These are phyloP conservation scores for Beta lomatogona DNA, from an alignment of 179 eudicot species.

Conservation along the genomic window DNA sequence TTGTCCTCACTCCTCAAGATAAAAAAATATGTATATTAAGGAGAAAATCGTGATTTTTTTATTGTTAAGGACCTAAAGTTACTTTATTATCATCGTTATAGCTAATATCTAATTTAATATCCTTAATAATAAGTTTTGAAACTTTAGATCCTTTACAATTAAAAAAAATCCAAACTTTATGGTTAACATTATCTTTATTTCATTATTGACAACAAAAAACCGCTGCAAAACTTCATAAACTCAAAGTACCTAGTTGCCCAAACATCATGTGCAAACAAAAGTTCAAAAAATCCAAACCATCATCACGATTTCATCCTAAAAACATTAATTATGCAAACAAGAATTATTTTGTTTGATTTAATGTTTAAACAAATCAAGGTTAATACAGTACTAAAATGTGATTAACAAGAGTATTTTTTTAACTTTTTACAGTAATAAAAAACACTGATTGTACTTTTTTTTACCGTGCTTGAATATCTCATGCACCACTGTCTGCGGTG, in stretches of 20 bases:
- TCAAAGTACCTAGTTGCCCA: background rate
- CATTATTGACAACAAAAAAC: background rate
- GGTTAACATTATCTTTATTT: no score
- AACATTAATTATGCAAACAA: background rate
- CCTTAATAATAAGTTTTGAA: no score
- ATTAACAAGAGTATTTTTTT: no score
- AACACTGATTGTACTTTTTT: slow-evolving; percentile 9
- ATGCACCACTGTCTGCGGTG: background rate
- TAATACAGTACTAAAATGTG: background rate
- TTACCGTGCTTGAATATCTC: background rate
- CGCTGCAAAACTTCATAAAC: background rate
- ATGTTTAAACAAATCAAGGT: background rate
- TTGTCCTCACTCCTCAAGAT: no score
- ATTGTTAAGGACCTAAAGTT: no score
- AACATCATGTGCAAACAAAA: background rate
- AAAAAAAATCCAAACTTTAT: no score
- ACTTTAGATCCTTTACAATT: no score
- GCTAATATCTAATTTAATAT: no score
- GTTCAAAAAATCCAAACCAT: background rate
- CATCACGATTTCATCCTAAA: background rate
- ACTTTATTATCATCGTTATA: no score
- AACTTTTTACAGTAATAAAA: background rate
- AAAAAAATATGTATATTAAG: no score
- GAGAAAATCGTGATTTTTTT: no score
- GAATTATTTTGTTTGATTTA: background rate